phyloP scores from a whole-genome alignment of 2,329 filamentous ascomycete genomes.

The Penicillium concentricum region DNA sequence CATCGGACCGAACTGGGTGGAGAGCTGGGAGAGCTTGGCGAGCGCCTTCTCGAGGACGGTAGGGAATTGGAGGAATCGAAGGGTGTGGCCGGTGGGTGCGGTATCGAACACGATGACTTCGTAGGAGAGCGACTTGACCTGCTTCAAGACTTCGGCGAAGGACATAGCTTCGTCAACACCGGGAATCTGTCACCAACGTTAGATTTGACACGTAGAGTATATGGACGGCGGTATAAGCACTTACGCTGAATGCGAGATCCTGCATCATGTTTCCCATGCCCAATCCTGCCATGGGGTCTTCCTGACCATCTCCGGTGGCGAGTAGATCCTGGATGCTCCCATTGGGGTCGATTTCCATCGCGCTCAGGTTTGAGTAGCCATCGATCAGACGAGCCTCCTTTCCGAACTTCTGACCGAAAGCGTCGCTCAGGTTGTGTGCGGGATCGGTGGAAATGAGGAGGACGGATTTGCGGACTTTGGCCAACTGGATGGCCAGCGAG shows the following conservation, averaged over 20 bases:
- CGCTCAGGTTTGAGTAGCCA: conserved; percentile 89
- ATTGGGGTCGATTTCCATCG: conserved; percentile 99
- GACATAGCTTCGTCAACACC: conserved; percentile 99
- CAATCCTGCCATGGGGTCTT: conserved; percentile 67
- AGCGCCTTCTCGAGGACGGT: conserved; percentile 97
- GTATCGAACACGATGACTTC: conserved; percentile 99
- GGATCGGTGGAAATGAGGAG: conserved; percentile 98
- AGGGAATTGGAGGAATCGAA: conserved; percentile 97
- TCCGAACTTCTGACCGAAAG: conserved; percentile 98
- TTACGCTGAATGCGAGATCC: conserved; percentile 88
- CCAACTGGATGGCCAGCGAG: conserved; percentile 95
- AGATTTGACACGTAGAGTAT: conserved; percentile 8
- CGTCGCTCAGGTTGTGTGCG: conserved; percentile 95
- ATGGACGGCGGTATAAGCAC: conserved; percentile 11
- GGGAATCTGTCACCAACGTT: conserved; percentile 66
- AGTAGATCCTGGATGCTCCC: conserved; percentile 95
- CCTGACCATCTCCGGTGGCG: conserved; percentile 67
- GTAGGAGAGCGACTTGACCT: conserved; percentile 98
- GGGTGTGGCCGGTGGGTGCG: conserved; percentile 93
- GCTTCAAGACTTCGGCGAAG: conserved; percentile 97
- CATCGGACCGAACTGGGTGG: conserved; percentile 91
- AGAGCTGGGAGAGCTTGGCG: conserved; percentile 94
- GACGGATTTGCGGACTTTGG: conserved; percentile 89
- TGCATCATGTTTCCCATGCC: conserved; percentile 96
- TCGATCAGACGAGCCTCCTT: conserved; percentile 93